Conservation (phyloP, 2,329 filamentous ascomycete species). For the Cercospora janseana region DNA sequence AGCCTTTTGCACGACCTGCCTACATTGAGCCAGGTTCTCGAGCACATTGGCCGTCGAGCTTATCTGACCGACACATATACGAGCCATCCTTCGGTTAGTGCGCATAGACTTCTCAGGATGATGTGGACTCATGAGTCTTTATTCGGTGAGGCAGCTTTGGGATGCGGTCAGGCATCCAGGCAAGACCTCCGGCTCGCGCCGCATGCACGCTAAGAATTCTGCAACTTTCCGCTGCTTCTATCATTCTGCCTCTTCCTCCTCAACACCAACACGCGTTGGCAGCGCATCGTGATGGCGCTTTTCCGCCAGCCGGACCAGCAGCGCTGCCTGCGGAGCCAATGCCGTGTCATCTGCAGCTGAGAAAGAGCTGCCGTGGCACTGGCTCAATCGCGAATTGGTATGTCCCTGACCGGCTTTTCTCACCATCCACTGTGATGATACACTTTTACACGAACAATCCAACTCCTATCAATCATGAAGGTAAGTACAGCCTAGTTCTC, state of each 20-base stretch:
- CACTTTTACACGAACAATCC: constrained; percentile 53
- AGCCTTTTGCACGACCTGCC: constrained; percentile 68
- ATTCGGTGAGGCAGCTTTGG: too few relatives aligned
- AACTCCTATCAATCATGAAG: constrained; percentile 58
- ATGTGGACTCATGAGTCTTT: too few relatives aligned
- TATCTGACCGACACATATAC: constrained; percentile 68
- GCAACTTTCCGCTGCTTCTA: constrained; percentile 3
- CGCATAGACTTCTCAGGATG: too few relatives aligned
- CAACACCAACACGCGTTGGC: neutral
- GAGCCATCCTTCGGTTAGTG: neutral
- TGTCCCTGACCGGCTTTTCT: neutral
- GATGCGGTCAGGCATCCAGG: neutral
- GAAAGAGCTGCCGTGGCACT: neutral
- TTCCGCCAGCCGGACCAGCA: neutral
- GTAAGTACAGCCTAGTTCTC: constrained; percentile 37
- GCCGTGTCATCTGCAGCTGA: too few relatives aligned
- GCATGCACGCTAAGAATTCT: constrained; percentile 1
- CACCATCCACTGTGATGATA: constrained; percentile 26
- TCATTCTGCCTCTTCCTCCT: neutral
- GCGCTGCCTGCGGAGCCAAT: neutral
- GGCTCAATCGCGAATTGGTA: neutral
- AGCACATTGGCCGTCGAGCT: constrained; percentile 77
- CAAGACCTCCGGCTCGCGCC: neutral
- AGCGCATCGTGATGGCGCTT: neutral
- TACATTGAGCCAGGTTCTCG: constrained; percentile 78